Evolutionary conservation across 2,329 filamentous ascomycete genomes (phyloP).

Genomic region (Sporothrix inflata): DNA sequence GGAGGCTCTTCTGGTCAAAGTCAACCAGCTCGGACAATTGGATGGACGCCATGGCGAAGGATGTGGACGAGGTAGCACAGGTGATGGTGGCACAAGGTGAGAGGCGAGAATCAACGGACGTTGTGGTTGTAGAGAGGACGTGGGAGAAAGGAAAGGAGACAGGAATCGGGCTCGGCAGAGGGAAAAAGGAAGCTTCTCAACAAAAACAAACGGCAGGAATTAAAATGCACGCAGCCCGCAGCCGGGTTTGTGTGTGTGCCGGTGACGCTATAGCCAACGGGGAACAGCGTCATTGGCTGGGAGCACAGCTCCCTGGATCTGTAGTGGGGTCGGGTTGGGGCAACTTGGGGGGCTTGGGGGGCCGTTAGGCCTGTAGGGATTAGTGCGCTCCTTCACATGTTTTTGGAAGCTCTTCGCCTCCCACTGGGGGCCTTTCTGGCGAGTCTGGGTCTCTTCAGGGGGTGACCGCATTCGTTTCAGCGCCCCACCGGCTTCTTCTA

Average conservation of each 20-base stretch:
- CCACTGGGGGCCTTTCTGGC: background rate
- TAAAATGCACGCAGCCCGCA: conserved; percentile 7
- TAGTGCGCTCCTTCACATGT: conserved; percentile 26
- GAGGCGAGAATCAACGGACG: background rate
- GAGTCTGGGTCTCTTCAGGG: background rate
- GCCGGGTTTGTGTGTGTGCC: background rate
- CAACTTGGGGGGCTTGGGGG: conserved; percentile 10
- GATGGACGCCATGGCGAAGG: conserved; percentile 25
- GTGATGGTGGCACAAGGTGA: too few species aligned
- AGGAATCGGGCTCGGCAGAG: background rate
- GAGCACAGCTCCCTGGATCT: background rate
- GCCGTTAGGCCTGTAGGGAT: conserved; percentile 22
- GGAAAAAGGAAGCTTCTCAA: conserved; percentile 22
- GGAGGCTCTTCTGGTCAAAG: conserved; percentile 67
- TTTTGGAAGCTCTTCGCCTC: conserved; percentile 17
- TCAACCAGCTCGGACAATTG: conserved; percentile 54
- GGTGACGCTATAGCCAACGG: conserved; percentile 19
- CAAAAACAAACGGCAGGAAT: conserved; percentile 18
- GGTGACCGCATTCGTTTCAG: conserved; percentile 8
- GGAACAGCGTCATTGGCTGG: conserved; percentile 21
- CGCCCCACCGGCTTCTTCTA: background rate
- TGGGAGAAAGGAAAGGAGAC: background rate
- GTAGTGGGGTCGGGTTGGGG: conserved; percentile 14
- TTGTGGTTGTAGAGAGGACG: background rate
- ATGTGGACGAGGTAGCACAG: background rate